A percentile compares a stretch with the other conserved stretches of the same genome.
These are phyloP conservation scores for Myxozyma mucilagina DNA, from an alignment of 805 yeast species.

Conservation along the genomic window DNA sequence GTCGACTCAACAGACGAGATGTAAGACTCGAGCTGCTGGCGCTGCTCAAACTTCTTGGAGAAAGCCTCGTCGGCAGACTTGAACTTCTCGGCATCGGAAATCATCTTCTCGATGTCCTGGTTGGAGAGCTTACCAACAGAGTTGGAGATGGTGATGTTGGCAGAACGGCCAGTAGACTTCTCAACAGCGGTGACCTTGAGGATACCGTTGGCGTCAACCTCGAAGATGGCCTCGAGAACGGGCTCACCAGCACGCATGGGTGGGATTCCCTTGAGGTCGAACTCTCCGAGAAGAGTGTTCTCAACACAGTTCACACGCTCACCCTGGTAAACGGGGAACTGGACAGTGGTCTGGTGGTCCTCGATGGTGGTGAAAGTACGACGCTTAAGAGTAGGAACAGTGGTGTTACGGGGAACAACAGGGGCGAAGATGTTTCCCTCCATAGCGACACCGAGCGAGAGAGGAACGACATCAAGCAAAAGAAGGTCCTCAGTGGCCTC, in stretches of 20 bases:
- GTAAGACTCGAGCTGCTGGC: slow-evolving; percentile 98
- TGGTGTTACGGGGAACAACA: slow-evolving; percentile 98
- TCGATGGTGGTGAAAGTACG: slow-evolving; percentile 98
- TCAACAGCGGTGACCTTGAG: slow-evolving; percentile 98
- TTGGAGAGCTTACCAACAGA: slow-evolving; percentile 97
- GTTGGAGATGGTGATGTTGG: slow-evolving; percentile 98
- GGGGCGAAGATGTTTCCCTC: slow-evolving; percentile 99
- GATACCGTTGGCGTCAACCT: slow-evolving; percentile 99
- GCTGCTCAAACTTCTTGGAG: slow-evolving; percentile 99
- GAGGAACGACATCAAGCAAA: slow-evolving; percentile 95
- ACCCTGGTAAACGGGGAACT: slow-evolving; percentile 99
- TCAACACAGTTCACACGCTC: slow-evolving; percentile 98
- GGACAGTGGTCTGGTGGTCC: slow-evolving; percentile 98
- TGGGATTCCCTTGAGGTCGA: slow-evolving; percentile 96
- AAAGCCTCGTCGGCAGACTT: slow-evolving; percentile 98
- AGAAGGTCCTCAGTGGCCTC: slow-evolving; percentile 94
- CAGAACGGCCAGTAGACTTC: slow-evolving; percentile 97
- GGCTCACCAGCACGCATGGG: slow-evolving; percentile 99
- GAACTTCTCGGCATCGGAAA: slow-evolving; percentile 98
- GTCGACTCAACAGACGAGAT: slow-evolving; percentile 93
- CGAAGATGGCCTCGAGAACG: slow-evolving; percentile 97
- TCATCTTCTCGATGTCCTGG: slow-evolving; percentile 97
- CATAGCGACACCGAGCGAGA: slow-evolving; percentile 99
- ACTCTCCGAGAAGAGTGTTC: slow-evolving; percentile 97
- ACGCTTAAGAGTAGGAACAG: slow-evolving; percentile 98